Evolutionary conservation across 257 asterid species (phyloP).

Genomic region (Solanum piurae): DNA sequence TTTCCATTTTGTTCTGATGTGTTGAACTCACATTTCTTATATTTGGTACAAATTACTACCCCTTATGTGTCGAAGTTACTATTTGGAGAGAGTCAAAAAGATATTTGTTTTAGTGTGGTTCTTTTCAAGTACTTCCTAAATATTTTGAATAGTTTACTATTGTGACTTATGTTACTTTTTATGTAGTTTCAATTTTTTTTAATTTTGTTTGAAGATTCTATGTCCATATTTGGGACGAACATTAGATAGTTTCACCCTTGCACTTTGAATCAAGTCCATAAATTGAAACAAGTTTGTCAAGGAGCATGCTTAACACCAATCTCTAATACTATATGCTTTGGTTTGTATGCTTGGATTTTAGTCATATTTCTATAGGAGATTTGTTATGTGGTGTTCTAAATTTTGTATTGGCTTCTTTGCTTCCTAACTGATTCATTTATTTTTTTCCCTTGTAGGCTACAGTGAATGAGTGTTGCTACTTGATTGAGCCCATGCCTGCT

Average conservation of each 20-base stretch:
- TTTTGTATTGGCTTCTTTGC: neutral
- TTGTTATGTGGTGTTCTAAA: neutral
- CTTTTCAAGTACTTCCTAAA: neutral
- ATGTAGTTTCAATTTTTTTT: neutral
- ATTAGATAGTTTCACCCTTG: neutral
- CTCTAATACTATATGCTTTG: neutral
- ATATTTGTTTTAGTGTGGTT: neutral
- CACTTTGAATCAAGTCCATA: neutral
- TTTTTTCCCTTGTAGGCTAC: constrained; percentile 11
- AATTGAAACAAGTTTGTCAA: neutral
- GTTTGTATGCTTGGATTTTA: neutral
- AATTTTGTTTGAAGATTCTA: neutral
- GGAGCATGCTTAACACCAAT: neutral
- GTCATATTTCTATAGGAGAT: neutral
- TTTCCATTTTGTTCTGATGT: neutral
- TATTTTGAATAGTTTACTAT: neutral
- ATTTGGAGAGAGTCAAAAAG: neutral
- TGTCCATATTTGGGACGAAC: neutral
- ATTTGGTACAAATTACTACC: neutral
- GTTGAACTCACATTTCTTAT: neutral
- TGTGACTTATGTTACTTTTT: neutral
- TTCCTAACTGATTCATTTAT: constrained; percentile 4
- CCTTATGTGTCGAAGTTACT: neutral
- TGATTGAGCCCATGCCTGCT: constrained; percentile 45
- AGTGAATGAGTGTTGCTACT: constrained; percentile 5